Evolutionary conservation across 2,329 filamentous ascomycete species (phyloP), one percentile per base, ranked within the genome.

Genomic region (Alternaria sp.): DNA sequence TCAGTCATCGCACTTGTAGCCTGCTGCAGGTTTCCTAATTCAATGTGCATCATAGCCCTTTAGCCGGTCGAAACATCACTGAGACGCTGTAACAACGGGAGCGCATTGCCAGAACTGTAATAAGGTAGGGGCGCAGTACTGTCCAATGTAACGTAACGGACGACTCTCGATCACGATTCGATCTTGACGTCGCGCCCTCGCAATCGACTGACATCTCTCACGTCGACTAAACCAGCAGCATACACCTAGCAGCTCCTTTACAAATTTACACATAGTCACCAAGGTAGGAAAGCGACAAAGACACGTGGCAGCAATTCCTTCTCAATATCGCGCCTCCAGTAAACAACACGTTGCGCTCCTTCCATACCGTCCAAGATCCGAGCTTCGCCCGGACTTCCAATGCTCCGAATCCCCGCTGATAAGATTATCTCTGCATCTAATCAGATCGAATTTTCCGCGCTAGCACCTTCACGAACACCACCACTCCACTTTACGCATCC

Each of bases 391-490:
- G 49, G 28, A 23, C 30, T n/a, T n/a, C 5, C 3, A 30, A 6
- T 9, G 23, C 13, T 0, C 49, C 49, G 49, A 52, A 11, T 0
- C 2, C 6, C 30, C 30, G 30, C 45, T 9, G 61, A 64, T 64
- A 56, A 64, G 52, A 60, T 57, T 30, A 28, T 57, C 46, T 23
- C 40, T 56, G 45, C 50, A 64, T 64, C 61, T 64, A 64, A 64
- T 64, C 61, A 17, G 61, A 64, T 60, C 40, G 56, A 64, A 64
- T 60, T 60, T 64, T 60, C 52, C 9, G 43, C 57, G 46, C 61
- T 47, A 64, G 32, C 17, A 17, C 23, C 12, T 17, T 26, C 12
- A 30, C 45, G 28, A 46, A 44, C 32, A 9, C 32, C 36, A 45
- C 32, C 19, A 56, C 57, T 60, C 57, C 61, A 54, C 51, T 45